Evolutionary conservation across 1,139 yeast genomes (phyloP), one percentile per base, ranked within the genome.

Genomic region (Kluyveromyces marxianus): DNA sequence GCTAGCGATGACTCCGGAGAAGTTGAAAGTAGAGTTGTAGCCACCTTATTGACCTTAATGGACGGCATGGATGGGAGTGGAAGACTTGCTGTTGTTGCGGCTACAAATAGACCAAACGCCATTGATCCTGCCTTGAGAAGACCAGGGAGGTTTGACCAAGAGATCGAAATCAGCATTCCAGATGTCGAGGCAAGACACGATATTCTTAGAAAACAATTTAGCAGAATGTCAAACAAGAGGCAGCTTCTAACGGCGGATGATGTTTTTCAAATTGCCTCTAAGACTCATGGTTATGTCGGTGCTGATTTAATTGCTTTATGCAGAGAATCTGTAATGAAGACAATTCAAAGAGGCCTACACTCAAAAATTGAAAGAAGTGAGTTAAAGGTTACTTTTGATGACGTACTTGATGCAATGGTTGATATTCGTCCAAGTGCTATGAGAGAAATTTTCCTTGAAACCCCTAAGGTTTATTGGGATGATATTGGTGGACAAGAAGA

Each of bases 401-500:
- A 90, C 58, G 70, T 90, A 27, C 77, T 78, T 39, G 67, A 66
- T 25, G 92, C 97, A 0, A 65, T 89, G 59, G 69, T 81, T 1
- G 94, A 86, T 31, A 79, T 92, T 5, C 74, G 95, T 43, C 98
- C 98, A 1, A 85, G 95, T 49, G 98, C 97, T 2, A 92, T 94
- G 98, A 76, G 96, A 49, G 98, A 94, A 60, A 87, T 90, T 47
- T 82, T 89, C 50, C 70, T 92, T 46, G 99, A 92, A 58, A 87
- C 90, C 76, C 97, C 98, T 3, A 86, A 88, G 59, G 95, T 90
- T 0, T 75, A 77, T 53, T 92, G 98, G 98, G 69, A 79, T 10
- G 98, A 94, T 66, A 90, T 92, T 55, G 98, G 98, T 24, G 99
- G 99, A 1, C 97, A 92, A 63, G 81, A 83, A 25, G 82, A 78